Conservation (phyloP, 2,329 filamentous ascomycete genomes). For the Epichloe scottii region DNA sequence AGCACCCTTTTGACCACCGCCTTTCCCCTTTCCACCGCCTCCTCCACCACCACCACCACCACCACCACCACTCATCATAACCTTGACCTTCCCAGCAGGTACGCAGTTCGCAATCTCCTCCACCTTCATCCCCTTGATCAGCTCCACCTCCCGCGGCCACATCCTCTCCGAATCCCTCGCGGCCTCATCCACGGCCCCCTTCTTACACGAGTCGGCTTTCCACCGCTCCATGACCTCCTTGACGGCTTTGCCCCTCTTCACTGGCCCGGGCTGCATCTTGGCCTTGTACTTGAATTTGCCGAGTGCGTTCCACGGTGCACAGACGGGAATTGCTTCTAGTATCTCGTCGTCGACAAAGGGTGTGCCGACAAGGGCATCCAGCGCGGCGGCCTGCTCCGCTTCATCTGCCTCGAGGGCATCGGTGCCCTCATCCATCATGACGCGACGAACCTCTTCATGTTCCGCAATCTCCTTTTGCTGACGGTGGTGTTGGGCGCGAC, state of each 20-base stretch:
- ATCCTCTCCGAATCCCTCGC: conserved; percentile 57
- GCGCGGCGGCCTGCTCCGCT: conserved; percentile 37
- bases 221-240: conserved; percentile 80
- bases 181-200: conserved; percentile 48
- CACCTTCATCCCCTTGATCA: conserved; percentile 68
- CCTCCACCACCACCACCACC: conserved; percentile 28
- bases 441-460: conserved; percentile 56
- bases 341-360: conserved; percentile 76
- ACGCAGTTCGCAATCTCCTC: conserved; percentile 72
- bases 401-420: conserved; percentile 49
- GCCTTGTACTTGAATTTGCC: conserved; percentile 79
- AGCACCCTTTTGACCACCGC: conserved; percentile 21
- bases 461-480: conserved; percentile 65
- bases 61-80: conserved; percentile 54
- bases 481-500: conserved; percentile 66
- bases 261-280: conserved; percentile 79
- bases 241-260: conserved; percentile 91
- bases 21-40: conserved; percentile 15
- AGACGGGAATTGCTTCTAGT: conserved; percentile 51
- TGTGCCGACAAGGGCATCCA: conserved; percentile 65
- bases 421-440: conserved; percentile 45
- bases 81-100: conserved; percentile 65
- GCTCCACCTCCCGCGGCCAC: conserved; percentile 76
- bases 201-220: conserved; percentile 50
- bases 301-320: conserved; percentile 52